Evolutionary conservation across 1,284 basidiomycete genomes (phyloP).

Genomic region (Polyporus tsugae): DNA sequence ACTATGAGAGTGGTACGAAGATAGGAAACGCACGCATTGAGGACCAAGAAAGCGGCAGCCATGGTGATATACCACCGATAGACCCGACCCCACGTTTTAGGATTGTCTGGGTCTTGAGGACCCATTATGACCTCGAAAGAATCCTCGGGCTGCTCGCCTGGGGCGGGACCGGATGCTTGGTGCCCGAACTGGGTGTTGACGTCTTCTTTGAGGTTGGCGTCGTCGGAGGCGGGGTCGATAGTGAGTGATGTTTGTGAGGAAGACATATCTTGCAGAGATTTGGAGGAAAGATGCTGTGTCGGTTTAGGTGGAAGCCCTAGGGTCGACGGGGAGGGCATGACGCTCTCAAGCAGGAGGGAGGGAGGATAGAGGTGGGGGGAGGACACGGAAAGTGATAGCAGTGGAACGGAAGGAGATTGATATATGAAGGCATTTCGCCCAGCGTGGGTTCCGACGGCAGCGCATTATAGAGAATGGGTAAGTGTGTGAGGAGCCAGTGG

Average conservation of each 20-base stretch:
- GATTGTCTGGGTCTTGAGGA: conserved; percentile 51
- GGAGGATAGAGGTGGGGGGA: background rate
- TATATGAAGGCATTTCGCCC: background rate
- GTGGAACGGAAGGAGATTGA: background rate
- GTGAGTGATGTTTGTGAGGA: conserved; percentile 12
- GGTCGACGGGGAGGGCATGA: conserved; percentile 3
- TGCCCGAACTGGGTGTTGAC: conserved; percentile 39
- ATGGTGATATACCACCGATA: conserved; percentile 74
- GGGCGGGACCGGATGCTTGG: conserved; percentile 39
- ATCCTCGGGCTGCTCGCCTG: conserved; percentile 42
- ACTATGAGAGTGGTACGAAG: conserved; percentile 6
- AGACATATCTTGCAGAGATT: background rate
- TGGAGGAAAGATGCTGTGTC: background rate
- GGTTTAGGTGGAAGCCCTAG: background rate
- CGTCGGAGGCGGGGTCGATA: background rate
- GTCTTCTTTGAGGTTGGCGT: conserved; percentile 33
- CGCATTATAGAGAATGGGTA: background rate
- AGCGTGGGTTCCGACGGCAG: background rate
- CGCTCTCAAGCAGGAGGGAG: background rate
- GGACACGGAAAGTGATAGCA: background rate
- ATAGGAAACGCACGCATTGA: conserved; percentile 62
- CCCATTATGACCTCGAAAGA: conserved; percentile 50
- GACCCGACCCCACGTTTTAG: conserved; percentile 65
- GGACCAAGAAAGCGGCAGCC: conserved; percentile 67
- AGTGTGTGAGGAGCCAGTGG: background rate